These are phyloP conservation scores for Lactarius hengduanensis DNA, from an alignment of 768 basidiomycete species.

Conservation along the genomic window DNA sequence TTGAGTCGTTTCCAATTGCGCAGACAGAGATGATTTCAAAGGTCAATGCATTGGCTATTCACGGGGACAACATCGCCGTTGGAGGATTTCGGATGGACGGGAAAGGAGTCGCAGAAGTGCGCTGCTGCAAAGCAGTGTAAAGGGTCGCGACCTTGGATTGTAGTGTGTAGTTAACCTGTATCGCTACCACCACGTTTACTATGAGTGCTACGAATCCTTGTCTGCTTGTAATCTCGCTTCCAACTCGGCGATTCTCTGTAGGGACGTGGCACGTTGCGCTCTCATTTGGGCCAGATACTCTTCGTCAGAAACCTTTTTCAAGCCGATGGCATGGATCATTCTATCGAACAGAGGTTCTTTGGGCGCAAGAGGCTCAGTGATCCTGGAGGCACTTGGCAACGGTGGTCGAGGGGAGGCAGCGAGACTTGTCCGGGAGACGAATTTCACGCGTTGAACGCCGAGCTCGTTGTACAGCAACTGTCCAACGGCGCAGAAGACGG, in stretches of 20 bases:
- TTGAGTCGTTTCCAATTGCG: slow-evolving; percentile 47
- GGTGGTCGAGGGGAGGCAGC: slow-evolving; percentile 5
- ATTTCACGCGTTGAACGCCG: slow-evolving; percentile 57
- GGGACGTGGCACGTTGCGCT: slow-evolving; percentile 51
- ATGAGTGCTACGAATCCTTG: slow-evolving; percentile 36
- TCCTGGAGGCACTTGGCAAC: background rate
- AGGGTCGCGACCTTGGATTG: background rate
- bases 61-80: slow-evolving; percentile 49
- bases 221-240: slow-evolving; percentile 41
- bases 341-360: slow-evolving; percentile 39
- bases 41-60: slow-evolving; percentile 60
- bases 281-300: slow-evolving; percentile 64
- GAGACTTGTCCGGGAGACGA: slow-evolving; percentile 42
- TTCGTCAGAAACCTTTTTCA: slow-evolving; percentile 64
- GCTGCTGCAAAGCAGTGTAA: slow-evolving; percentile 3
- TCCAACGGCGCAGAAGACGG: slow-evolving; percentile 54
- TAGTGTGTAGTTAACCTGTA: background rate
- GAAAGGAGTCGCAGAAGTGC: slow-evolving; percentile 50
- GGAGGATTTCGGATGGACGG: slow-evolving; percentile 61
- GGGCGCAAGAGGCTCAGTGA: slow-evolving; percentile 8
- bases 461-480: slow-evolving; percentile 73
- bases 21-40: slow-evolving; percentile 50
- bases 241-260: slow-evolving; percentile 58
- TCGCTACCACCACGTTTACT: background rate
- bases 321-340: slow-evolving; percentile 47